These are phyloP conservation scores for Rehmannia glutinosa DNA, from an alignment of 257 asterid genomes.

Conservation along the genomic window DNA sequence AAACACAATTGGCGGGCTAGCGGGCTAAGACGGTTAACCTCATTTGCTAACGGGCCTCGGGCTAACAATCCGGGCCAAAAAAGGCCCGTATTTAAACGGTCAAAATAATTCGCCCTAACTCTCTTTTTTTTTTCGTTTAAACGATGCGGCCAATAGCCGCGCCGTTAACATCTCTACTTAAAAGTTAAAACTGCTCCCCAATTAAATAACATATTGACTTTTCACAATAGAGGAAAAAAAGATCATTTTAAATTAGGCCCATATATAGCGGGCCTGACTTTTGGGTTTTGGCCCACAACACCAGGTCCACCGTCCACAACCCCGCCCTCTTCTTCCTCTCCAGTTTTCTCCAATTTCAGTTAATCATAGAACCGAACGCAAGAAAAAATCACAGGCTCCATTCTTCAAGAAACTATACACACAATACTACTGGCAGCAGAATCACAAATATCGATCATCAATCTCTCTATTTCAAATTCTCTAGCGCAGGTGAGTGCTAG, in stretches of 20 bases:
- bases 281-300: not conserved
- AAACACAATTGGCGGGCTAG: too few species aligned
- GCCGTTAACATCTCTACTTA: too few species aligned
- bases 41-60: too few species aligned
- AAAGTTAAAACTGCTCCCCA: too few species aligned
- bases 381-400: not conserved
- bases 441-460: conserved; percentile 13
- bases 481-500: conserved; percentile 11
- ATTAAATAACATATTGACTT: too few species aligned
- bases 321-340: not conserved
- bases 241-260: not conserved
- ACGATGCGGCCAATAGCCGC: too few species aligned
- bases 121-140: too few species aligned
- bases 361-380: not conserved
- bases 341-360: not conserved
- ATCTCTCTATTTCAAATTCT: not conserved
- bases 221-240: too few species aligned
- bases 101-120: too few species aligned
- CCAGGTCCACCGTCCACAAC: not conserved
- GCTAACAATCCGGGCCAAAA: too few species aligned
- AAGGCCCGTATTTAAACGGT: too few species aligned
- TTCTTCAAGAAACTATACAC: not conserved
- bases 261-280: not conserved
- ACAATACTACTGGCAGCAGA: not conserved
- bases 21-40: too few species aligned